These are phyloP conservation scores for Aspergillus fijiensis DNA, from an alignment of 2,329 filamentous ascomycete species.

Conservation along the genomic window DNA sequence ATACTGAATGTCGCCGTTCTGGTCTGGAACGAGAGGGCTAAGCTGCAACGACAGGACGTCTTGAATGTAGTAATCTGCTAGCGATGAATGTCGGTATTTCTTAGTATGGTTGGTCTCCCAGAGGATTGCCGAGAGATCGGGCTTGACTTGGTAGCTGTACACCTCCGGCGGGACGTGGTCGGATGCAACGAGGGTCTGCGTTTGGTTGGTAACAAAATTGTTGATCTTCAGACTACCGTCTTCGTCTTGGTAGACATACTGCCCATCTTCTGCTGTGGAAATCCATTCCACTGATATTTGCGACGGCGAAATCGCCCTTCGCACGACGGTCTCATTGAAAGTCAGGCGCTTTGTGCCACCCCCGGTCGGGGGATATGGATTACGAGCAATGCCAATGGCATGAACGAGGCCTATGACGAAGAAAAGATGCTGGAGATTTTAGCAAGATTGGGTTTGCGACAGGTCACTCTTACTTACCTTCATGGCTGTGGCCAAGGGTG, in stretches of 20 bases:
- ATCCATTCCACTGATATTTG: slow-evolving; percentile 59
- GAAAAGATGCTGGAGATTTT: too few species aligned
- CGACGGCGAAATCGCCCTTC: slow-evolving; percentile 47
- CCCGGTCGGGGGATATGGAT: slow-evolving; percentile 56
- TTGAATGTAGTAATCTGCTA: slow-evolving; percentile 65
- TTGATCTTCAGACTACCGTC: slow-evolving; percentile 59
- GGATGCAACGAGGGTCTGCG: slow-evolving; percentile 58
- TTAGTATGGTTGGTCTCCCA: slow-evolving; percentile 67
- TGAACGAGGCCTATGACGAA: slow-evolving; percentile 20
- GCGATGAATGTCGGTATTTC: slow-evolving; percentile 68
- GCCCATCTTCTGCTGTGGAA: slow-evolving; percentile 58
- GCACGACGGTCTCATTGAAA: slow-evolving; percentile 60
- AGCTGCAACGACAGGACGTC: slow-evolving; percentile 54
- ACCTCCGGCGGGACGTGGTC: slow-evolving; percentile 57
- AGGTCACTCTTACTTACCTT: too few species aligned
- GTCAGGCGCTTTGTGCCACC: slow-evolving; percentile 57
- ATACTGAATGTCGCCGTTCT: slow-evolving; percentile 66
- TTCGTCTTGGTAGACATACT: slow-evolving; percentile 56
- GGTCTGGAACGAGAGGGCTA: slow-evolving; percentile 57
- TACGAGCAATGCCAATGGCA: slow-evolving; percentile 52
- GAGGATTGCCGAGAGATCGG: slow-evolving; percentile 59
- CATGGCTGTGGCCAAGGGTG: too few species aligned
- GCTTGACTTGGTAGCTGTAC: slow-evolving; percentile 61
- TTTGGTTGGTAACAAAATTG: slow-evolving; percentile 60
- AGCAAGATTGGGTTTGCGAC: too few species aligned